These are phyloP conservation scores for Termitomyces sp. DNA, from an alignment of 768 basidiomycete genomes.

Conservation along the genomic window DNA sequence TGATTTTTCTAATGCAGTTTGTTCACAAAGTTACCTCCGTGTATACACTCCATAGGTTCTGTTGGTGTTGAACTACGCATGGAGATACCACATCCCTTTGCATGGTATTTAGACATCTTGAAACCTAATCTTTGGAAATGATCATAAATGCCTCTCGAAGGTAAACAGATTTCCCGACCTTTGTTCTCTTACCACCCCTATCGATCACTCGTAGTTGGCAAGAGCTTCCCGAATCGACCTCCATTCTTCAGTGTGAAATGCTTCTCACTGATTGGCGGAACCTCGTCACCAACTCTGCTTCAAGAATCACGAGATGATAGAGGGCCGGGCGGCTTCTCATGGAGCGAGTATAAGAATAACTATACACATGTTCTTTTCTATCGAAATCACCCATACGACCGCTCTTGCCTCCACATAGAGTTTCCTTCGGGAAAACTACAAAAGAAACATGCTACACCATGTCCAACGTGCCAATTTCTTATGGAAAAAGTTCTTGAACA, in stretches of 20 bases:
- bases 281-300: background rate
- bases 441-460: no score
- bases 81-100: background rate
- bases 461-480: no score
- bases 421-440: no score
- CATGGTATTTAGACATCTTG: background rate
- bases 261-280: background rate
- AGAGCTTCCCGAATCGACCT: background rate
- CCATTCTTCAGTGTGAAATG: background rate
- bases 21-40: background rate
- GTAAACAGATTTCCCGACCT: no score
- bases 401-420: no score
- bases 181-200: background rate
- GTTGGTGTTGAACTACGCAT: background rate
- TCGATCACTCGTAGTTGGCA: background rate
- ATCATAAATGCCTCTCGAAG: background rate
- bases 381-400: no score
- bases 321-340: background rate
- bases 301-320: background rate
- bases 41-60: background rate
- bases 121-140: background rate
- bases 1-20: background rate
- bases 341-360: background rate
- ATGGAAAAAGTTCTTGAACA: no score
- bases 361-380: background rate